Percentiles rank a stretch among this genome's conserved stretches.
phyloP scores from a whole-genome alignment of 2,329 filamentous ascomycete genomes.

The Fusarium fracticaudum region DNA sequence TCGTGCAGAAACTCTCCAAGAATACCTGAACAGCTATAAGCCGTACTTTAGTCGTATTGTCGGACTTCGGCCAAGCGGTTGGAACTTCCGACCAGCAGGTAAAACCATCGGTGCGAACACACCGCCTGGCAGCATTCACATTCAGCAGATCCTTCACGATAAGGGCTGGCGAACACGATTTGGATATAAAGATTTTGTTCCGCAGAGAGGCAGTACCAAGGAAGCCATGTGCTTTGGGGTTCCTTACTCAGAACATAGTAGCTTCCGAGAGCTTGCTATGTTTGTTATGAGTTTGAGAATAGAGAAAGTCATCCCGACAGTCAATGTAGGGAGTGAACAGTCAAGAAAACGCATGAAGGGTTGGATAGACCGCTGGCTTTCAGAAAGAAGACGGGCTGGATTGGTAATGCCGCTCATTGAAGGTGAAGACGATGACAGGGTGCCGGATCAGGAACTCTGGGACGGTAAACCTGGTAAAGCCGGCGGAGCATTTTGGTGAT shows the following conservation, averaged over 20 bases:
- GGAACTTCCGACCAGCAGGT: slow-evolving; percentile 83
- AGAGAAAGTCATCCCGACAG: slow-evolving; percentile 90
- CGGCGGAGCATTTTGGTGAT: slow-evolving; percentile 53
- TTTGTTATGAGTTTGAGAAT: slow-evolving; percentile 90
- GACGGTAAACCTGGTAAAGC: slow-evolving; percentile 52
- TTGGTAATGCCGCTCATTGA: slow-evolving; percentile 57
- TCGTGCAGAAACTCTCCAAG: slow-evolving; percentile 86
- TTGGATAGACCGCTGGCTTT: slow-evolving; percentile 72
- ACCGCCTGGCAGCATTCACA: slow-evolving; percentile 60
- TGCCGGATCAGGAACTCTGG: slow-evolving; percentile 47
- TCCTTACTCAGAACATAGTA: slow-evolving; percentile 95
- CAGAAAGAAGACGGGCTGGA: slow-evolving; percentile 66
- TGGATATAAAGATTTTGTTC: slow-evolving; percentile 74
- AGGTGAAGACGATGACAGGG: slow-evolving; percentile 48
- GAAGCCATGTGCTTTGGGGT: slow-evolving; percentile 92
- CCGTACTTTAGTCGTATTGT: slow-evolving; percentile 87
- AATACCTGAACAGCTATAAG: slow-evolving; percentile 84
- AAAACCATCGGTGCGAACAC: slow-evolving; percentile 65
- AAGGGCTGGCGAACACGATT: slow-evolving; percentile 82
- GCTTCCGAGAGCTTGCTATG: slow-evolving; percentile 92
- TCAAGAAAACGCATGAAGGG: slow-evolving; percentile 68
- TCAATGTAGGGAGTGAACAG: slow-evolving; percentile 76
- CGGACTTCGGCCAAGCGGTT: slow-evolving; percentile 91
- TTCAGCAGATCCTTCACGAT: slow-evolving; percentile 62
- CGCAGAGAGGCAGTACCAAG: slow-evolving; percentile 83